A percentile compares a stretch with the other conserved stretches of the same genome.
These are phyloP conservation scores for Lasiosphaeria ovina DNA, from an alignment of 495 filamentous ascomycete genomes.

Conservation along the genomic window DNA sequence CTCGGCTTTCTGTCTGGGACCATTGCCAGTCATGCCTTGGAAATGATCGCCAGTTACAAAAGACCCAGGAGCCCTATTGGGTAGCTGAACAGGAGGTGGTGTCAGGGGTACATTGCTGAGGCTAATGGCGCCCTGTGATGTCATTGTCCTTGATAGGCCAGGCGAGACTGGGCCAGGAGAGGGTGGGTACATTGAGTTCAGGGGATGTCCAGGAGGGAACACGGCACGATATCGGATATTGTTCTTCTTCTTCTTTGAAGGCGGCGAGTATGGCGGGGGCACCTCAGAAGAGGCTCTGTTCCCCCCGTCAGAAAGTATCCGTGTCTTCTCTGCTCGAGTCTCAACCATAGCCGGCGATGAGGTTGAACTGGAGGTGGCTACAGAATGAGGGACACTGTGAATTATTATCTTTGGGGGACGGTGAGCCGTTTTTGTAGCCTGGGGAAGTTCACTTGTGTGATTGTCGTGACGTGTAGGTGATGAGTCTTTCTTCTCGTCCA, in stretches of 20 bases:
- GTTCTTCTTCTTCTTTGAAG: slow-evolving; percentile 23
- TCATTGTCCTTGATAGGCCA: slow-evolving; percentile 44
- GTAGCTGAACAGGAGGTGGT: slow-evolving; percentile 31
- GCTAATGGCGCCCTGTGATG: slow-evolving; percentile 44
- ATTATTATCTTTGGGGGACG: not conserved
- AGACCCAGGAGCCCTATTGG: slow-evolving; percentile 36
- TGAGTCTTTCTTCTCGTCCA: not conserved
- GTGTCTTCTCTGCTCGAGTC: slow-evolving; percentile 38
- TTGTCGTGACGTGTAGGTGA: slow-evolving; percentile 4
- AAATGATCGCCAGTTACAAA: slow-evolving; percentile 39
- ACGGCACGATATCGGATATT: slow-evolving; percentile 40
- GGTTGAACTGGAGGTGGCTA: slow-evolving; percentile 11
- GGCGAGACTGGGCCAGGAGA: slow-evolving; percentile 45
- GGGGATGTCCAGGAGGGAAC: slow-evolving; percentile 36
- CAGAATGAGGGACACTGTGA: not conserved
- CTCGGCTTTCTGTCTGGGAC: slow-evolving; percentile 37
- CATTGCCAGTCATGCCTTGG: slow-evolving; percentile 28
- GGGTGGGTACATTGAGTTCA: slow-evolving; percentile 39
- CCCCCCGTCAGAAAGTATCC: slow-evolving; percentile 30
- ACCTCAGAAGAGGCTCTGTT: slow-evolving; percentile 21
- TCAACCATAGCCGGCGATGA: slow-evolving; percentile 20
- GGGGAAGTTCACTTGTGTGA: not conserved
- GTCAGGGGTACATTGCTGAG: slow-evolving; percentile 42
- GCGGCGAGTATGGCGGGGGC: slow-evolving; percentile 46
- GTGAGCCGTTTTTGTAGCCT: not conserved